Base-by-base conservation (phyloP, 208 protist species). In the Crithidia thermophila region DNA sequence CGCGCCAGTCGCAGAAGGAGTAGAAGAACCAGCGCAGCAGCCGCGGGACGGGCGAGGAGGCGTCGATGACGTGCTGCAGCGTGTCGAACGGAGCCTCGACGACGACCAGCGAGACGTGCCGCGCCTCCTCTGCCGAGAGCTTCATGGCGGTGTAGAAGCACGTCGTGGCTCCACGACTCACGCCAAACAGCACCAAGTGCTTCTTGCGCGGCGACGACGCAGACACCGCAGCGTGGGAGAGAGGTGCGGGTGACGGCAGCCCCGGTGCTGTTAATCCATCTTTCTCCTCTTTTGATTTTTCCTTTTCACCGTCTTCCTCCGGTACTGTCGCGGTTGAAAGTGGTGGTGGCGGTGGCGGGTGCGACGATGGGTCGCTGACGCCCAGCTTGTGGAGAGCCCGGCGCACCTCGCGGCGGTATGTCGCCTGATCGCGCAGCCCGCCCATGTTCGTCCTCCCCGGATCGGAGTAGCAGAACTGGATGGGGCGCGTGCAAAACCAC, bases 41-140 rank as follows among this genome's bases (percentile, higher is more conserved):
- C n/a, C 57, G 63, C 20, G 90, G 90, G 36, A 82, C 52, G 51
- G 58, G 76, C 21, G 75, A 86, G 16, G 87, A 93, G n/a, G 77
- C 49, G 16, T 74, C 25, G 50, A 92, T 85, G 18, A 93, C 90
- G 73, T 92, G 65, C 34, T 90, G 63, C 40, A 95, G 53, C 16
- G 87, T 92, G 64, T 95, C 87, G 69, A 95, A 95, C 4, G 90
- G 85, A 0, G 87, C 90, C 70, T 95, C 87, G 30, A 95, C 62
- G 42, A 95, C 69, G 11, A 95, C 85, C 16, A 95, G 84, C 16
- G 87, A 93, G 6, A 95, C 85, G 77, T 93, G 75, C 31, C 13
- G 25, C 8, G 90, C 90, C n/a, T 92, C 73, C 31, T 81, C 64
- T 10, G 30, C 20, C 3, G 79, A 66, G 5, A 95, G 69, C 61